Conservation (phyloP, 2,329 filamentous ascomycete genomes). For the Zasmidium citrigriseum region DNA sequence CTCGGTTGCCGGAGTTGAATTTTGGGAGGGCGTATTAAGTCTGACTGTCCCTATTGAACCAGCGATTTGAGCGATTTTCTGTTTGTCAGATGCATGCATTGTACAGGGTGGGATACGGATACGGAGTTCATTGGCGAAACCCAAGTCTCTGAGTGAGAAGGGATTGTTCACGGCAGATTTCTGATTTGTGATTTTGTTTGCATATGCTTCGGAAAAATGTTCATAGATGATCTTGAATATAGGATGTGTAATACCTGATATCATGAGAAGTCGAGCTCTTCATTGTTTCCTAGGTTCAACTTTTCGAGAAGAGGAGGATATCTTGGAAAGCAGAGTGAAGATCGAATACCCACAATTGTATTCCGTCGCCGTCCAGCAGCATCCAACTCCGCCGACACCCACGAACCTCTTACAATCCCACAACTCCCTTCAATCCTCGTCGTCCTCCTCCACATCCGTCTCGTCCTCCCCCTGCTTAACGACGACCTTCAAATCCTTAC, state of each 20-base stretch:
- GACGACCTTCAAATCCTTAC: conserved; percentile 54
- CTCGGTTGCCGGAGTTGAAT: conserved; percentile 31
- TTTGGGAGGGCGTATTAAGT: conserved; percentile 21
- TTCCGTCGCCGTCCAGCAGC: too few relatives aligned
- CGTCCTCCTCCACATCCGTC: background rate
- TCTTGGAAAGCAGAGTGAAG: too few relatives aligned
- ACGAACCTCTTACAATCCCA: background rate
- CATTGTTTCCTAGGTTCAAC: too few relatives aligned
- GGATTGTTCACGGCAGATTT: background rate
- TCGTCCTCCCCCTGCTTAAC: conserved; percentile 50
- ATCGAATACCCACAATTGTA: too few relatives aligned
- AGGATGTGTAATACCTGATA: background rate
- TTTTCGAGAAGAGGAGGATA: too few relatives aligned
- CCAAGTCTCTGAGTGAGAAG: background rate
- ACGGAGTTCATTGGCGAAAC: background rate
- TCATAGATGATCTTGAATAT: background rate
- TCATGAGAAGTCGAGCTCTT: too few relatives aligned
- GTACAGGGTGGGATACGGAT: background rate
- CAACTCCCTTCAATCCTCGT: background rate
- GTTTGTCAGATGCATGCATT: background rate
- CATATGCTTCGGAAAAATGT: background rate
- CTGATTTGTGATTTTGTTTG: background rate
- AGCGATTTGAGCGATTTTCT: background rate
- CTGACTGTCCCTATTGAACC: background rate
- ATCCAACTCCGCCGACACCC: background rate